Base-by-base conservation (phyloP, 2,329 filamentous ascomycete genomes). In the Cladosporium sp. region DNA sequence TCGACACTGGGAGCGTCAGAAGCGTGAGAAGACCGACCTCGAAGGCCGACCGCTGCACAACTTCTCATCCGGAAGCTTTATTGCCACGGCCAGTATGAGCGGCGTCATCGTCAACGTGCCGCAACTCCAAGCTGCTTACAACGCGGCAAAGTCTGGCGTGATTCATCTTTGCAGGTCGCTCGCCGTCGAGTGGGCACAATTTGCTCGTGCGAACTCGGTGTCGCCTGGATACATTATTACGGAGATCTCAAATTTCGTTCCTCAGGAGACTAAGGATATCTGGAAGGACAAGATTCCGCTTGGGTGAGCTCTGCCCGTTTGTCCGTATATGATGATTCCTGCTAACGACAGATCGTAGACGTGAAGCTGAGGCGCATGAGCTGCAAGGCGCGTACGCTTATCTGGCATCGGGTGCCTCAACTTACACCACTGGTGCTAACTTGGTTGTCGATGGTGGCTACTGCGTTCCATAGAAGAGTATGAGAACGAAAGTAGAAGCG, bases 381-480 rank as follows among this genome's bases (percentile, higher is more conserved):
- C 79, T 95, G 65, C 92, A 93, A 77, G 91, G 89, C 17, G 87
- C 87, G 19, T 95, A 89, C 71, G 74, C 95, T 50, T 94, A 91
- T 74, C 78, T 95, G 58, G 87, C 89, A 19, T 90, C 86, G 13
- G 90, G 95, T 73, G 90, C 90, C 4, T 84, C 87, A 13, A 89
- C 85, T 52, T 95, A 90, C 75, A 91, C 87, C 17, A 95, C 90
- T 10, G 90, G 85, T 0, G 56, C 64, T 65, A 66, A 76, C 53
- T 78, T 94, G 60, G 75, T 89, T 62, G 82, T 92, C 49, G 90
- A 94, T 70, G 89, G 89, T 60, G 88, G 88, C 56, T 91, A 91
- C 73, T 56, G 22, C 51, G 56, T 55, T 15, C 60, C 64, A 12
- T 63, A 57, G 54, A 28, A 13, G 6, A 10, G 15, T 9, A 32